Base-by-base conservation (phyloP, 1,284 basidiomycete genomes). In the Ceratobasidium sp. region DNA sequence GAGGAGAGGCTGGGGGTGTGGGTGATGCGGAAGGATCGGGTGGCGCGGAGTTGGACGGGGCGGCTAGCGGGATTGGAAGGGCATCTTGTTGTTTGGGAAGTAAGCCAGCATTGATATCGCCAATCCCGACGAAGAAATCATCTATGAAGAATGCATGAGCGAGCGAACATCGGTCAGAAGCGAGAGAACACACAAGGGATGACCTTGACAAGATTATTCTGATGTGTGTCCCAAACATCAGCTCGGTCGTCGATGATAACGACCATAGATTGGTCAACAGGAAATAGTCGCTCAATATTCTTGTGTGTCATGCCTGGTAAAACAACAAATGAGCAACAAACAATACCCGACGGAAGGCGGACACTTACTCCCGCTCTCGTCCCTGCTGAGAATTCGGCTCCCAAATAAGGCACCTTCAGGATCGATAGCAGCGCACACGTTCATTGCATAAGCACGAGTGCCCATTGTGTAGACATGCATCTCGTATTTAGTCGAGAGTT, bases 381-480 rank as follows among this genome's bases (percentile, higher is more conserved):
- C 97, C 78, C 97, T 88, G 81, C 93, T 97, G 64, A 99, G 84
- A 66, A 99, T 90, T 50, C 97, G 88, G 54, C 92, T 92, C 57
- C 94, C 93, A 80, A 99, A 99, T 76, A 94, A 87, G 81, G 87
- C 90, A 17, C 91, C 91, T 72, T 93, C 90, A 11, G 97, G 95
- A 84, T 99, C 97, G 81, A 99, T 94, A 48, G 96, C 91, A 73
- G 91, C 89, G 84, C 96, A 98, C 19, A 99, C 96, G 82, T 96
- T 91, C 83, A 97, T 94, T 51, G 97, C 97, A 82, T 99, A 99
- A 56, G 96, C 93, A 54, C 97, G 89, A 22, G 97, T 99, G 72
- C 97, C 97, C 96, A 99, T 99, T 31, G 97, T 99, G 84, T 99
- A 99, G 64, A 99, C 96, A 83, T 99, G 97, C 93, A 99, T 95